Conservation (phyloP, 1,284 basidiomycete species). For the Microbotryum scabiosae region DNA sequence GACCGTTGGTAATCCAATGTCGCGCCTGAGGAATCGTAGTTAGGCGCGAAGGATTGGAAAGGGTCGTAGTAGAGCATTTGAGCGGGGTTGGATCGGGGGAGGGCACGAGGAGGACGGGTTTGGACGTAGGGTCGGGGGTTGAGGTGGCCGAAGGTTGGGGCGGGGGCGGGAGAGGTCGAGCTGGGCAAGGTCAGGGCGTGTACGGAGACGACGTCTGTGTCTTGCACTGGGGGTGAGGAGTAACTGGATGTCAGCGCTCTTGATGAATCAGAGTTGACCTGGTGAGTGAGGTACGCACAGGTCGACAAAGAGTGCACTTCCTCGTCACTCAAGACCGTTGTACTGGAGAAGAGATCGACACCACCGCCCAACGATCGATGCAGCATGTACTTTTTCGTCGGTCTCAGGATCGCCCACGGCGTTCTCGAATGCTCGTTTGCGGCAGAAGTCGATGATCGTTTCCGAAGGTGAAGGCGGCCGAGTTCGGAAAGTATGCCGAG, state of each 20-base stretch:
- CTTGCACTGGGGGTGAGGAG: conserved; percentile 14
- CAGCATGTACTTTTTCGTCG: conserved; percentile 28
- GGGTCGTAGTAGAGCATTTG: conserved; percentile 27
- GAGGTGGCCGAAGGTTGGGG: not conserved
- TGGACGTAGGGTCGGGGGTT: not conserved
- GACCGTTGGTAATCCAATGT: conserved; percentile 16
- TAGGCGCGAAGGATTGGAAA: conserved; percentile 27
- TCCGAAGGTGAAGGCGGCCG: too few relatives aligned
- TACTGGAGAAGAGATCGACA: conserved; percentile 30
- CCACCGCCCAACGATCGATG: conserved; percentile 24
- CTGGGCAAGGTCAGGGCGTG: not conserved
- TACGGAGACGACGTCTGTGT: conserved; percentile 30
- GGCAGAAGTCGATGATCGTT: too few relatives aligned
- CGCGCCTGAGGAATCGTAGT: conserved; percentile 28
- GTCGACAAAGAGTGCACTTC: conserved; percentile 13
- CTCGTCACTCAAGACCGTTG: conserved; percentile 12
- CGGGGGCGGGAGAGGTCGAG: not conserved
- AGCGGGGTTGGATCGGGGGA: not conserved
- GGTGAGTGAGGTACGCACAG: not conserved
- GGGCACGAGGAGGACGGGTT: not conserved
- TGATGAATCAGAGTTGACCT: too few relatives aligned
- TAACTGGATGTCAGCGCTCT: too few relatives aligned
- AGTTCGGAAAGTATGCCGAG: too few relatives aligned
- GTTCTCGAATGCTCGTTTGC: too few relatives aligned
- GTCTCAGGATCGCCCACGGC: too few relatives aligned